Conservation (phyloP, 768 basidiomycete genomes). For the Boletus rex-veris region DNA sequence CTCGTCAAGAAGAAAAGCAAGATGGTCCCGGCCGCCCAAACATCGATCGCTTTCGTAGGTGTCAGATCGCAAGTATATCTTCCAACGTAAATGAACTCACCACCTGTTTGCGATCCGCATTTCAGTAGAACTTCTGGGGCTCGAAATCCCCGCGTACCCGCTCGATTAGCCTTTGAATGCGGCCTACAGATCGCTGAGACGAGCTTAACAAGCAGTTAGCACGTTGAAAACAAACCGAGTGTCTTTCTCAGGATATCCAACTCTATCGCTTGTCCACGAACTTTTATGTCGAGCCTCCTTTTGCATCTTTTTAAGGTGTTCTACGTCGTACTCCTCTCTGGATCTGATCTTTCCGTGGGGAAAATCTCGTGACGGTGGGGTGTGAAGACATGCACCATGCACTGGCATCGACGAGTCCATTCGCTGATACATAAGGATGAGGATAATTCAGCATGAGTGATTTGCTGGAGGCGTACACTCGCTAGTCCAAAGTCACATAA, state of each 20-base stretch:
- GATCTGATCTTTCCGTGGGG: slow-evolving; percentile 66
- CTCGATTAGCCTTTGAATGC: slow-evolving; percentile 88
- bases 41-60: slow-evolving; percentile 72
- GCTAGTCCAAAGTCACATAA: slow-evolving; percentile 96
- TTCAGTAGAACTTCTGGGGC: slow-evolving; percentile 96
- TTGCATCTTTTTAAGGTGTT: slow-evolving; percentile 54
- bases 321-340: slow-evolving; percentile 44
- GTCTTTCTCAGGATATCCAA: slow-evolving; percentile 78
- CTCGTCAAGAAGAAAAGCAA: slow-evolving; percentile 86
- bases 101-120: slow-evolving; percentile 88
- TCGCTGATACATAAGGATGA: slow-evolving; percentile 40
- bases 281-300: slow-evolving; percentile 57
- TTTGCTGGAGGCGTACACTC: slow-evolving; percentile 54
- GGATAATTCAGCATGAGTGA: not conserved
- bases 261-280: slow-evolving; percentile 55
- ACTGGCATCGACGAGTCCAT: slow-evolving; percentile 45
- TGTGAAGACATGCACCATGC: slow-evolving; percentile 74
- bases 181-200: slow-evolving; percentile 45
- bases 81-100: slow-evolving; percentile 42
- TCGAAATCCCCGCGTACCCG: slow-evolving; percentile 94
- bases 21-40: slow-evolving; percentile 94
- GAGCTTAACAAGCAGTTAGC: not conserved
- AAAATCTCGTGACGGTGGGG: slow-evolving; percentile 50
- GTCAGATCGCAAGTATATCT: slow-evolving; percentile 8
- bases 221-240: slow-evolving; percentile 45